phyloP scores from a whole-genome alignment of 2,329 filamentous ascomycete species.

The Myotisia sp. region DNA sequence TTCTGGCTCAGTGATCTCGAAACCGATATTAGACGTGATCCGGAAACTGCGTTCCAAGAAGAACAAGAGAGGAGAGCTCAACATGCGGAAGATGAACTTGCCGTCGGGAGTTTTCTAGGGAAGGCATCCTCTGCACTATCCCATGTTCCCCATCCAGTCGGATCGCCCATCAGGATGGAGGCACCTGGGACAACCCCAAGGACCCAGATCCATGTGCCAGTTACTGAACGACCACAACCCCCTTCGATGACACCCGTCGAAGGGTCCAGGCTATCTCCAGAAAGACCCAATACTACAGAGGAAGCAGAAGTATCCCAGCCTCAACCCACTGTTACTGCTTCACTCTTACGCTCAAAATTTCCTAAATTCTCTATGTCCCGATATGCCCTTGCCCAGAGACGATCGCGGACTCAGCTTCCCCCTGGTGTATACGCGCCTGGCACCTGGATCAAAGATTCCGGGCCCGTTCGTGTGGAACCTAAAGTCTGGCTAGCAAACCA shows the following conservation, averaged over 20 bases:
- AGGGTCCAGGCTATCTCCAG: background rate
- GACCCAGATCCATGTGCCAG: constrained; percentile 6
- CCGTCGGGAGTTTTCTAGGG: constrained; percentile 75
- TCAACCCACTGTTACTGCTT: constrained; percentile 29
- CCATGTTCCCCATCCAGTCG: constrained; percentile 16
- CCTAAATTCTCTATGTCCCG: constrained; percentile 71
- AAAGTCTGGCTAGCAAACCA: constrained; percentile 99
- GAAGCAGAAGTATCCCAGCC: constrained; percentile 12
- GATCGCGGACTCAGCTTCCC: constrained; percentile 43
- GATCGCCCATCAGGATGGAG: constrained; percentile 22
- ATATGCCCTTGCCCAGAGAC: constrained; percentile 45
- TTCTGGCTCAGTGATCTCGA: constrained; percentile 93
- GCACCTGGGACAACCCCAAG: constrained; percentile 16
- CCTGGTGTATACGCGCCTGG: constrained; percentile 77
- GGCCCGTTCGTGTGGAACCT: constrained; percentile 81
- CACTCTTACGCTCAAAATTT: constrained; percentile 54
- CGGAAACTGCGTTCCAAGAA: constrained; percentile 75
- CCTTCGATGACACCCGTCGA: constrained; percentile 3
- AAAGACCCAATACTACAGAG: constrained; percentile 7
- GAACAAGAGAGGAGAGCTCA: constrained; percentile 74
- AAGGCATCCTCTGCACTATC: constrained; percentile 24
- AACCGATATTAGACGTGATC: constrained; percentile 85
- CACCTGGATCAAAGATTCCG: constrained; percentile 86
- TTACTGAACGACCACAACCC: constrained; percentile 4
- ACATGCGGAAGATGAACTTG: constrained; percentile 71